Percentiles rank a stretch among this genome's conserved stretches.
phyloP scores from a whole-genome alignment of 176 grass and related monocot genomes.

The Rhynchospora pubera region DNA sequence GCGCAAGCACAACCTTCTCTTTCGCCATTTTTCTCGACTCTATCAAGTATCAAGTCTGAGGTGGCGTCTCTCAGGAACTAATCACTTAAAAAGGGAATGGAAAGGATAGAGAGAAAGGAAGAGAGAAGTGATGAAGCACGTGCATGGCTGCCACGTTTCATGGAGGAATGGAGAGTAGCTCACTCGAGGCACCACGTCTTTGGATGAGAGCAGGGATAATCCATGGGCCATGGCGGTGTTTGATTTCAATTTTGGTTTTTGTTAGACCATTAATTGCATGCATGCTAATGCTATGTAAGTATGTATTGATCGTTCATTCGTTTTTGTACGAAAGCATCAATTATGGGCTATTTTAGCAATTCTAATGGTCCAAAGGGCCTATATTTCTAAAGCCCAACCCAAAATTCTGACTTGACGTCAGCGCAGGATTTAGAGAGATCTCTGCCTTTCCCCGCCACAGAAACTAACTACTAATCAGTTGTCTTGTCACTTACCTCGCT shows the following conservation, averaged over 20 bases:
- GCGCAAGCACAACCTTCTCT: not conserved
- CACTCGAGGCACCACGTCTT: conserved; percentile 19
- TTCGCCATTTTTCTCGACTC: not conserved
- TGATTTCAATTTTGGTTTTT: not conserved
- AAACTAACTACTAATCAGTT: not conserved
- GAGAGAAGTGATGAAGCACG: not conserved
- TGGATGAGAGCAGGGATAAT: not conserved
- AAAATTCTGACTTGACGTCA: not conserved
- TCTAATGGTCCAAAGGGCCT: not conserved
- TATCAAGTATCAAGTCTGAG: not conserved
- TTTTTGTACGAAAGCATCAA: not conserved
- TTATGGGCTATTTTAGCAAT: not conserved
- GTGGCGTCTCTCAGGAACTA: not conserved
- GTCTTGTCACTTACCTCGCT: not conserved
- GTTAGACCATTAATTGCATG: not conserved
- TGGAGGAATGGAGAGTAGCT: not conserved
- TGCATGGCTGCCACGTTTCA: conserved; percentile 66
- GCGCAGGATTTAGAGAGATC: not conserved
- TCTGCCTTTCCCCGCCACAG: conserved; percentile 1
- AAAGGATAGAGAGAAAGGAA: not conserved
- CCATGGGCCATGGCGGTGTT: not conserved
- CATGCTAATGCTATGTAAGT: too few species aligned
- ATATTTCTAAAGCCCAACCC: not conserved
- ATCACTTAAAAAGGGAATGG: conserved; percentile 26
- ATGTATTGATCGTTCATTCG: too few species aligned